phyloP scores from a whole-genome alignment of 257 asterid genomes.

The Ilex aquifolium region DNA sequence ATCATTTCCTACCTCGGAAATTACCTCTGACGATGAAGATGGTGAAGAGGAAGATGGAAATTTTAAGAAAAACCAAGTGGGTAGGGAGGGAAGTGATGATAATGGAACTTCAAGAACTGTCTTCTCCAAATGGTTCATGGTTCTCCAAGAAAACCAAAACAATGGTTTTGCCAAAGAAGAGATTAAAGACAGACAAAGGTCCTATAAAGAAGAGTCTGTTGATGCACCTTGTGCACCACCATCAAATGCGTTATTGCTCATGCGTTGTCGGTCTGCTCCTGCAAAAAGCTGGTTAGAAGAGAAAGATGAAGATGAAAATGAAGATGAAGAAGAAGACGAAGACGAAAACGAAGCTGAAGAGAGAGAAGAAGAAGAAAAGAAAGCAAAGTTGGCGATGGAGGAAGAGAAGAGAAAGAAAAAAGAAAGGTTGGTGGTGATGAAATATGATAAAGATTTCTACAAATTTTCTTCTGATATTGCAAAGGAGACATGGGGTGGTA shows the following conservation, averaged over 20 bases:
- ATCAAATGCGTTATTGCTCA: conserved; percentile 63
- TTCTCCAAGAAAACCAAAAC: conserved; percentile 48
- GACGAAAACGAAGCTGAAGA: conserved; percentile 9
- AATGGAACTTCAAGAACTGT: conserved; percentile 37
- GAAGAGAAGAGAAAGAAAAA: conserved; percentile 24
- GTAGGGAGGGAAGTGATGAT: conserved; percentile 14
- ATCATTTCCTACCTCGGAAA: conserved; percentile 39
- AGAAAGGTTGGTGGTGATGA: conserved; percentile 39
- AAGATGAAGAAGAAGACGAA: conserved; percentile 1
- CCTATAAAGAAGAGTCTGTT: not conserved
- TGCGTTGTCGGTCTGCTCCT: conserved; percentile 92
- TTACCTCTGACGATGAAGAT: conserved; percentile 56
- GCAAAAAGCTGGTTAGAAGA: conserved; percentile 72
- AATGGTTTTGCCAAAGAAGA: conserved; percentile 6
- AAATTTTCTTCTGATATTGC: conserved; percentile 52
- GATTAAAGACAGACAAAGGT: not conserved
- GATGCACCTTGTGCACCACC: conserved; percentile 36
- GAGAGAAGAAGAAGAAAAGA: not conserved
- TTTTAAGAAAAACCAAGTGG: not conserved
- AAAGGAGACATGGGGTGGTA: conserved; percentile 65
- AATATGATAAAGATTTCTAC: conserved; percentile 44
- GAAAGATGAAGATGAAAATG: conserved; percentile 22
- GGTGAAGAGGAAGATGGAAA: conserved; percentile 28
- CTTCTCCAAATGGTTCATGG: conserved; percentile 86
- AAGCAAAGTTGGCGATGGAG: not conserved